Evolutionary conservation across 306 rosid genomes (phyloP).

Genomic region (Morella rubra): DNA sequence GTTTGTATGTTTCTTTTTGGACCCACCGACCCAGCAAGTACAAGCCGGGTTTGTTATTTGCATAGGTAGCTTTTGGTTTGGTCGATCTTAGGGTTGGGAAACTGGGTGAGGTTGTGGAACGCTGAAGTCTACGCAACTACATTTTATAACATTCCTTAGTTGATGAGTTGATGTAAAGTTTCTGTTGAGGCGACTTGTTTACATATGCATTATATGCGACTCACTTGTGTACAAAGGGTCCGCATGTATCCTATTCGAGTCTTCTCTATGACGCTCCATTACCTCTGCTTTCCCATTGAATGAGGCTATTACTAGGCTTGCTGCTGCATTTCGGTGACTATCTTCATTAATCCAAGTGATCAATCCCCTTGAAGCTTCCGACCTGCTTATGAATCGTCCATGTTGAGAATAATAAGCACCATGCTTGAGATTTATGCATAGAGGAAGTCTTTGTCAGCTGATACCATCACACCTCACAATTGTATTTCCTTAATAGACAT

Average conservation of each 20-base stretch:
- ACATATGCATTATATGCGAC: background rate
- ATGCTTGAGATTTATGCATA: background rate
- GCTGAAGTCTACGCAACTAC: too few species aligned
- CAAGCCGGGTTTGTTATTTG: background rate
- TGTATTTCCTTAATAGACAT: background rate
- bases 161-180: slow-evolving; percentile 5
- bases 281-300: background rate
- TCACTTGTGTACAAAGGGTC: background rate
- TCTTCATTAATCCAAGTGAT: background rate
- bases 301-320: background rate
- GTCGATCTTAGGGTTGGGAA: too few species aligned
- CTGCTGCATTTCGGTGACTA: background rate
- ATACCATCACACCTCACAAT: background rate
- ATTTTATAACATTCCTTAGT: background rate
- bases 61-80: too few species aligned
- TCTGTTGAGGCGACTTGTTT: too few species aligned
- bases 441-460: background rate
- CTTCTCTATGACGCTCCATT: background rate
- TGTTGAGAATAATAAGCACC: background rate
- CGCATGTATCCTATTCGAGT: background rate
- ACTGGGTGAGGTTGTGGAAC: too few species aligned
- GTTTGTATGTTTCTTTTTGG: background rate
- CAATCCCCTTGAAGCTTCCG: background rate
- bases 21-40: too few species aligned
- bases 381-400: background rate